phyloP scores from a whole-genome alignment of 2,329 filamentous ascomycete species.

The Alternaria sp. region DNA sequence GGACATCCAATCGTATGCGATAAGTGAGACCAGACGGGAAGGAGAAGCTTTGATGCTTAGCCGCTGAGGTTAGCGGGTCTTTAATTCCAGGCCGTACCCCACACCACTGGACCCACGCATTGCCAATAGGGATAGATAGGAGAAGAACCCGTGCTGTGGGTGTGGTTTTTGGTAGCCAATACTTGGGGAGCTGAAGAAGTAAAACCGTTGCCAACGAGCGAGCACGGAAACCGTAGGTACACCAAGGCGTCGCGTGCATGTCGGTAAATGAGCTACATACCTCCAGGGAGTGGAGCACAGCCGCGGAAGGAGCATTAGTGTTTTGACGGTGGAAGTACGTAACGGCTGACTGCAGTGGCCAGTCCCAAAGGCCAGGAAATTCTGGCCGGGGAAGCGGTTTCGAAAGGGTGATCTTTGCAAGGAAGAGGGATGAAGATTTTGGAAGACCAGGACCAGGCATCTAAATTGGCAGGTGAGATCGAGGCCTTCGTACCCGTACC shows the following conservation, averaged over 20 bases:
- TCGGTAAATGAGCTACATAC: constrained; percentile 13
- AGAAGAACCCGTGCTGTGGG: constrained; percentile 8
- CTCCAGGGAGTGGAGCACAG: constrained; percentile 8
- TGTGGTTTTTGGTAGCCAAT: constrained; percentile 13
- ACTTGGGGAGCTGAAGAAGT: constrained; percentile 20
- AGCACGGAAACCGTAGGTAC: constrained; percentile 13
- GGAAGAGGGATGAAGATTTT: constrained; percentile 2
- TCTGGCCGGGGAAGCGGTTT: constrained; percentile 13
- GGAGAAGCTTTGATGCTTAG: constrained; percentile 15
- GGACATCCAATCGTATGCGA: constrained; percentile 13
- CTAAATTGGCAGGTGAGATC: not conserved
- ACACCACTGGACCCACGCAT: constrained; percentile 11
- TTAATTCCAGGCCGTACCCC: constrained; percentile 18
- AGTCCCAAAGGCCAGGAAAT: constrained; percentile 13
- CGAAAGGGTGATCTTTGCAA: constrained; percentile 15
- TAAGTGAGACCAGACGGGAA: constrained; percentile 11
- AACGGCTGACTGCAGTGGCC: constrained; percentile 10
- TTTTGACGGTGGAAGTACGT: constrained; percentile 17
- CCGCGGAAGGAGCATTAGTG: constrained; percentile 23
- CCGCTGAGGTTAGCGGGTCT: constrained; percentile 18
- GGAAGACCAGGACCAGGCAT: constrained; percentile 8
- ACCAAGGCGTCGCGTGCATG: constrained; percentile 16
- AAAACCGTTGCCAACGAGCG: constrained; percentile 14
- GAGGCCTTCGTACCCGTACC: constrained; percentile 7
- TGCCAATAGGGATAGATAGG: constrained; percentile 13